Percentiles rank a stretch among this genome's conserved stretches.
Conservation (phyloP, 1,139 yeast genomes). For the Yamadazyma atlantica region DNA sequence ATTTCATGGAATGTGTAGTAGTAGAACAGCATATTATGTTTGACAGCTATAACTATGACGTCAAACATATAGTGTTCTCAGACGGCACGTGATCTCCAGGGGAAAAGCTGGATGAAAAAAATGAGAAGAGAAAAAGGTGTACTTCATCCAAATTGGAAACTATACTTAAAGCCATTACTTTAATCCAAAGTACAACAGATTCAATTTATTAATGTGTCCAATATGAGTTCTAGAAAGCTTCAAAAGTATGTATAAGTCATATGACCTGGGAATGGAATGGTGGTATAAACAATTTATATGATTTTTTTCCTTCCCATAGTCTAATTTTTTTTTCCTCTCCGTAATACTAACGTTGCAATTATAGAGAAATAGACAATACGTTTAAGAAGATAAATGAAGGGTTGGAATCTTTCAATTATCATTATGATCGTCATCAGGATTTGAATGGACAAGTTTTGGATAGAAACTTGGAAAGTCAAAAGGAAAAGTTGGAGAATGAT, state of each 20-base stretch:
- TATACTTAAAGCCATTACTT: too few species aligned
- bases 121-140: not conserved
- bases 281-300: too few species aligned
- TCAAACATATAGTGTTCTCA: too few species aligned
- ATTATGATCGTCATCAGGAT: conserved; percentile 45
- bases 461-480: conserved; percentile 83
- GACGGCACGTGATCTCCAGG: not conserved
- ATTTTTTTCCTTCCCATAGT: too few species aligned
- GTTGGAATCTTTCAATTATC: conserved; percentile 68
- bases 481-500: conserved; percentile 91
- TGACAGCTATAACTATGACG: too few species aligned
- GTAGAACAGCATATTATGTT: too few species aligned
- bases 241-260: conserved; percentile 52
- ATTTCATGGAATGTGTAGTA: too few species aligned
- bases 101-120: not conserved
- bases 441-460: conserved; percentile 45
- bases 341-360: too few species aligned
- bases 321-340: too few species aligned
- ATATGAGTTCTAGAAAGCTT: conserved; percentile 38
- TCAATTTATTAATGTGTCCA: not conserved
- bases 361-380: conserved; percentile 85
- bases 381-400: conserved; percentile 95
- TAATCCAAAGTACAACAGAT: conserved; percentile 5
- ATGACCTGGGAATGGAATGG: too few species aligned
- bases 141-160: too few species aligned